Percentiles rank a stretch among this genome's conserved stretches.
Evolutionary conservation across 2,329 filamentous ascomycete species (phyloP).

Genomic region (Nannizzia gypsea): DNA sequence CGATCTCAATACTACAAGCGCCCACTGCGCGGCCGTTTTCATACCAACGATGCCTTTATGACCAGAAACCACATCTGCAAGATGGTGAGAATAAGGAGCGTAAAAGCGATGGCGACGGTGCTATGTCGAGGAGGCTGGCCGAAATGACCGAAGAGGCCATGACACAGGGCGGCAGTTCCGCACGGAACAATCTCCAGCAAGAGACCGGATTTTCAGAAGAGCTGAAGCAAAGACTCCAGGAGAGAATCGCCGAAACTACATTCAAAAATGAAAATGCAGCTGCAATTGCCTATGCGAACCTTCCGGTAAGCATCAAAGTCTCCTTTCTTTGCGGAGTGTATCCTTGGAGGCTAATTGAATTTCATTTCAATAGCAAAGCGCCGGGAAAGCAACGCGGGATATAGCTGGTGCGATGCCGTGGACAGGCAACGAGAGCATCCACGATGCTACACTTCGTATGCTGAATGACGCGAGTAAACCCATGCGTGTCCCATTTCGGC

Average conservation of each 20-base stretch:
- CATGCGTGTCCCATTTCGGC: slow-evolving; percentile 34
- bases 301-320: slow-evolving; percentile 34
- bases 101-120: slow-evolving; percentile 26
- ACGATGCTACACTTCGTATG: slow-evolving; percentile 75
- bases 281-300: slow-evolving; percentile 42
- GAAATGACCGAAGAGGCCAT: slow-evolving; percentile 51
- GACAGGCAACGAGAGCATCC: slow-evolving; percentile 62
- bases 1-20: not conserved
- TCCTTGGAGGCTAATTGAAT: not conserved
- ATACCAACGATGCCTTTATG: not conserved
- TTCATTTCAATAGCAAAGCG: slow-evolving; percentile 33
- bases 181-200: slow-evolving; percentile 45
- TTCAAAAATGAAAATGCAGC: slow-evolving; percentile 43
- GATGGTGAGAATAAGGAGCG: not conserved
- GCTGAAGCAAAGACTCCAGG: slow-evolving; percentile 46
- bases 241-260: slow-evolving; percentile 45
- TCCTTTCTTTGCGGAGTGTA: not conserved
- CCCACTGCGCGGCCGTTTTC: not conserved
- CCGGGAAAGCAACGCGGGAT: slow-evolving; percentile 56
- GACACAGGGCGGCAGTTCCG: slow-evolving; percentile 43
- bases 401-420: slow-evolving; percentile 59
- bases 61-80: not conserved
- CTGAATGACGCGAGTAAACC: slow-evolving; percentile 51
- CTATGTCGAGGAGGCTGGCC: slow-evolving; percentile 46
- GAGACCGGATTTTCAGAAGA: slow-evolving; percentile 53